Conservation (phyloP, 2,329 filamentous ascomycete species). For the Monilinia laxa region DNA sequence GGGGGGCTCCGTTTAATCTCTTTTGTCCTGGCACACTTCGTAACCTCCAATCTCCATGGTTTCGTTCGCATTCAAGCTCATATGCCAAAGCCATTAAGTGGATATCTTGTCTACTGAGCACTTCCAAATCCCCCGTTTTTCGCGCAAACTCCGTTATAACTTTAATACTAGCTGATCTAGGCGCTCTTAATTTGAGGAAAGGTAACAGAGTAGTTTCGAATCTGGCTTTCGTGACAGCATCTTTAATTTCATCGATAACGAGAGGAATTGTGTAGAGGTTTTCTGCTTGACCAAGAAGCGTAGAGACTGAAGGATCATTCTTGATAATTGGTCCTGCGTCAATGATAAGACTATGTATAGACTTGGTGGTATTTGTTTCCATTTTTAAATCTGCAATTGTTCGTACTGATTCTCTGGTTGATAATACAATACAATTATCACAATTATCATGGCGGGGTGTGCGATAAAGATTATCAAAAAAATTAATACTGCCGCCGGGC, state of each 20-base stretch:
- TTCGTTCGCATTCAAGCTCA: slow-evolving; percentile 88
- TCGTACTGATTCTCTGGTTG: not conserved
- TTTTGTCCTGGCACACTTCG: slow-evolving; percentile 78
- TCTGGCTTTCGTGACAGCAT: slow-evolving; percentile 74
- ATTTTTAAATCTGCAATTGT: slow-evolving; percentile 28
- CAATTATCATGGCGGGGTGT: slow-evolving; percentile 28
- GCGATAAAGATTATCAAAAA: slow-evolving; percentile 22
- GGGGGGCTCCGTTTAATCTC: slow-evolving; percentile 65
- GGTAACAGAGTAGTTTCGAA: slow-evolving; percentile 83
- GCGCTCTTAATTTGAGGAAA: slow-evolving; percentile 76
- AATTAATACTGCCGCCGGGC: slow-evolving; percentile 19
- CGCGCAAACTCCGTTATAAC: slow-evolving; percentile 82
- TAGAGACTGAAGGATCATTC: slow-evolving; percentile 83
- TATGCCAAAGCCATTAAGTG: slow-evolving; percentile 88
- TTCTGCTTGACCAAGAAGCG: slow-evolving; percentile 74
- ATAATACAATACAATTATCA: not conserved
- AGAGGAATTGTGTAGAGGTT: slow-evolving; percentile 79
- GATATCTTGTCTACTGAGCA: slow-evolving; percentile 85
- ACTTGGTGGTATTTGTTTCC: slow-evolving; percentile 50
- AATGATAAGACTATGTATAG: slow-evolving; percentile 79
- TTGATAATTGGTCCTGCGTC: slow-evolving; percentile 93
- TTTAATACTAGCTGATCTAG: slow-evolving; percentile 73
- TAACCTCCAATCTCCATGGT: slow-evolving; percentile 85
- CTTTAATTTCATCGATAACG: slow-evolving; percentile 83
- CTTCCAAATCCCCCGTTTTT: slow-evolving; percentile 83